phyloP scores from a whole-genome alignment of 1,284 basidiomycete genomes.

The Violaceomyces palustris region DNA sequence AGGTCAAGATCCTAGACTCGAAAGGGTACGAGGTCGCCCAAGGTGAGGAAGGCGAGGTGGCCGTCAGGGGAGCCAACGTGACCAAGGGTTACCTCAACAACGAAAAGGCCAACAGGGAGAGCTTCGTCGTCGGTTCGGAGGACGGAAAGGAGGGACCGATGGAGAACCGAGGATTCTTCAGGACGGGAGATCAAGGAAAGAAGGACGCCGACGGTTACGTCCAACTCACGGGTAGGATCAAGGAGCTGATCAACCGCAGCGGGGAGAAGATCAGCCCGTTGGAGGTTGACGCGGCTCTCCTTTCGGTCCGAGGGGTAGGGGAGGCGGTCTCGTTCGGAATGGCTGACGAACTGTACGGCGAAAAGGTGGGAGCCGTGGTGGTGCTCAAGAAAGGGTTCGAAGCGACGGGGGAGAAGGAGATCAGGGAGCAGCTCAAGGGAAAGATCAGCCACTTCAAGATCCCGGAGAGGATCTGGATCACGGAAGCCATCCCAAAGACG shows the following conservation, averaged over 20 bases:
- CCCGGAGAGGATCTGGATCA: conserved; percentile 52
- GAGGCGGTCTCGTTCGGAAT: conserved; percentile 58
- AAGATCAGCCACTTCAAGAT: conserved; percentile 54
- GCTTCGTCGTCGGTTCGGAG: conserved; percentile 46
- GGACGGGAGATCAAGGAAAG: conserved; percentile 65
- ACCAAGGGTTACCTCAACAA: conserved; percentile 57
- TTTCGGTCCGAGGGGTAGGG: conserved; percentile 56
- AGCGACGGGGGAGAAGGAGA: conserved; percentile 31
- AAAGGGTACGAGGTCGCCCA: conserved; percentile 51
- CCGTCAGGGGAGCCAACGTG: conserved; percentile 57
- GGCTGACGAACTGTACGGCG: conserved; percentile 51
- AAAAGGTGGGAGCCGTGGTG: conserved; percentile 52
- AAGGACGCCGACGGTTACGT: conserved; percentile 63
- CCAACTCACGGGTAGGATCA: conserved; percentile 54
- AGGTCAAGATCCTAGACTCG: conserved; percentile 55
- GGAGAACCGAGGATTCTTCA: conserved; percentile 56
- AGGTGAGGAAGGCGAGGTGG: conserved; percentile 56
- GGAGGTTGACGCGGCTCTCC: conserved; percentile 60
- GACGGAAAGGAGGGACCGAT: conserved; percentile 1
- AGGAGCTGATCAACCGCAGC: conserved; percentile 55
- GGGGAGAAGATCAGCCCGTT: conserved; percentile 68
- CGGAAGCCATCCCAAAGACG: conserved; percentile 53
- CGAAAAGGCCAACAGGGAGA: conserved; percentile 53
- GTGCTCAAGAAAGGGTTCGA: conserved; percentile 35
- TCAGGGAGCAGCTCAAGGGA: conserved; percentile 37